Base-by-base conservation (phyloP, 176 grass and related monocot genomes). In the Triticum dicoccoides region DNA sequence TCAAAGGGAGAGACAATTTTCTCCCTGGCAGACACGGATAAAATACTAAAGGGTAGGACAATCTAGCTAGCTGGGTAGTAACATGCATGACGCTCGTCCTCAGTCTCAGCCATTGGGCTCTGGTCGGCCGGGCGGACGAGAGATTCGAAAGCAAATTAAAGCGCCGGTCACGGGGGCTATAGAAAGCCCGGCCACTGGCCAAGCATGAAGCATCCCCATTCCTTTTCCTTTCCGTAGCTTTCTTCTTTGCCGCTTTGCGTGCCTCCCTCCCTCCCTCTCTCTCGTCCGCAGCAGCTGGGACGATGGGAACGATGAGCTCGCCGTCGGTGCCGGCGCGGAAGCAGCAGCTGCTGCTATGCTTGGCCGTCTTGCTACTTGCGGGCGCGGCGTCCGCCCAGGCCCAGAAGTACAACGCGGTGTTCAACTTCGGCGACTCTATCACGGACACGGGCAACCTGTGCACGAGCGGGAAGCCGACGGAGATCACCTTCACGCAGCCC, bases 391-490 rank as follows among this genome's bases (percentile, higher is more conserved):
- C 54, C 2, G 18, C 2, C 17, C 54, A 59, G 18, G 54, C 54
- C 54, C 90, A 87, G 87, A 89, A 38, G 11, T 92, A 94, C 89
- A 89, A 90, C 85, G 92, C 92, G 47, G 59, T 94, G 76, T 94
- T 67, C 81, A 94, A 85, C 92, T 94, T 94, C 85, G 90, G 92
- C 30, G 92, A 94, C 85, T 94, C 92, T 4, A 87, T 94, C 59
- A 89, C 92, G 4, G 92, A 94, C 87, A 94, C 92, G 5, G 92
- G 92, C 5, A 94, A 94, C 92, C 87, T 94, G 18, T 91, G 87
- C 82, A 84, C 90, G 62, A 83, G 64, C 73, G 87, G 87, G 3
- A 78, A 39, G 27, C 91, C 91, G 69, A 88, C 91, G 81, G 37
- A 33, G 78, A 89, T 93, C 85, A 93, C 91, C 56, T 85, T 93